A percentile compares a stretch with the other conserved stretches of the same genome.
These are phyloP conservation scores for Albugo candida DNA, from an alignment of 352 stramenopile genomes.

Conservation along the genomic window DNA sequence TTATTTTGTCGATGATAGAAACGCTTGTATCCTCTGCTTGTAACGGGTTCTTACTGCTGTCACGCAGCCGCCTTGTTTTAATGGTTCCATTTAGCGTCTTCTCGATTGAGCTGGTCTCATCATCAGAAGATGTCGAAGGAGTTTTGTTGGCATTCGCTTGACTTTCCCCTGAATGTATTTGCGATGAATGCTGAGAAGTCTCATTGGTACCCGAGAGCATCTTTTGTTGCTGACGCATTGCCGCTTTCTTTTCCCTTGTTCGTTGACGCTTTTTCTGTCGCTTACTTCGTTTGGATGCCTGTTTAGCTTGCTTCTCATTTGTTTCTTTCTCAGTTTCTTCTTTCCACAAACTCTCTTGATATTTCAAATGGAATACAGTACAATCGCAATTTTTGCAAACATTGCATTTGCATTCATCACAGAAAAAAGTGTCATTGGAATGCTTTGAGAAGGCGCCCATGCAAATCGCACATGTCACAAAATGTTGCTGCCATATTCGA, in stretches of 20 bases:
- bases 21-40: too few relatives aligned
- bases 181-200: background rate
- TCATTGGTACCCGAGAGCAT: conserved; percentile 5
- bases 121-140: too few relatives aligned
- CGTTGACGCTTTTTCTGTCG: conserved; percentile 70
- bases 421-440: conserved; percentile 90
- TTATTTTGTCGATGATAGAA: too few relatives aligned
- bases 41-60: background rate
- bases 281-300: conserved; percentile 71
- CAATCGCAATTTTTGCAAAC: conserved; percentile 96
- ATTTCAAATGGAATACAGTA: conserved; percentile 94
- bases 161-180: too few relatives aligned
- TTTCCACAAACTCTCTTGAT: conserved; percentile 90
- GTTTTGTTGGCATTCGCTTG: too few relatives aligned
- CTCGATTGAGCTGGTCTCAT: background rate
- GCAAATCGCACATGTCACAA: conserved; percentile 95
- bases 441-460: conserved; percentile 89
- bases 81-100: conserved; percentile 8
- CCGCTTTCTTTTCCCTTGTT: conserved; percentile 67
- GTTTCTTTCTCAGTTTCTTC: conserved; percentile 86
- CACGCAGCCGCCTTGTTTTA: conserved; percentile 8
- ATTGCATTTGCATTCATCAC: conserved; percentile 95
- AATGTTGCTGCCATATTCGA: conserved; percentile 96
- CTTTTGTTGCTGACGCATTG: conserved; percentile 24
- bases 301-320: conserved; percentile 75